phyloP scores from a whole-genome alignment of 208 protist species.

The Trypanosoma mega region DNA sequence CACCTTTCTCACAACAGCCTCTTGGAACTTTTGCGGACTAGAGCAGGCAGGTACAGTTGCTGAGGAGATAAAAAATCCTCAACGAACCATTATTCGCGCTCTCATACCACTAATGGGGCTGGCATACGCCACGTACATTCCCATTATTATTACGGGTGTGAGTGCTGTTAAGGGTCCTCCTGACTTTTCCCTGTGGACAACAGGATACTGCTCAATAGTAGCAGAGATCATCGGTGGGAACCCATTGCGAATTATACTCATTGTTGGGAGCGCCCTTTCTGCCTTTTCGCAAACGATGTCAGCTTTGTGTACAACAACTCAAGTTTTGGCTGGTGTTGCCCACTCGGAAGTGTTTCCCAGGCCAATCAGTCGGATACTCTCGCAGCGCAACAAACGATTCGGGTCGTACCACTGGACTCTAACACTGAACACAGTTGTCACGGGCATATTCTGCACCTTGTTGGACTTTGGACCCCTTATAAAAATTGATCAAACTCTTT shows the following conservation, averaged over 20 bases:
- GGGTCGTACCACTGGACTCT: constrained; percentile 74
- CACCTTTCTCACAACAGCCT: constrained; percentile 72
- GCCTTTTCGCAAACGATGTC: constrained; percentile 70
- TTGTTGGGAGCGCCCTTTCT: constrained; percentile 59
- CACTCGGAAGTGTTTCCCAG: constrained; percentile 69
- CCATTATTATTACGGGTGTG: constrained; percentile 62
- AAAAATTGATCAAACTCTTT: constrained; percentile 72
- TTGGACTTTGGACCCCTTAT: constrained; percentile 69
- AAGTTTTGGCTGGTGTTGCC: constrained; percentile 65
- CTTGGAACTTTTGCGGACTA: constrained; percentile 81
- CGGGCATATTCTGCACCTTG: constrained; percentile 53
- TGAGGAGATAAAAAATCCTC: constrained; percentile 66
- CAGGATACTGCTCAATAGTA: constrained; percentile 69
- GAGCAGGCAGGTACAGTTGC: constrained; percentile 74
- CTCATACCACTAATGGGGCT: constrained; percentile 68
- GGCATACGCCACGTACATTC: constrained; percentile 69
- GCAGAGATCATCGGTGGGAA: constrained; percentile 45
- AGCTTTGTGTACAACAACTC: constrained; percentile 69
- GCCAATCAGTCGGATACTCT: constrained; percentile 48
- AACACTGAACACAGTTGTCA: constrained; percentile 65
- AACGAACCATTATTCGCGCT: constrained; percentile 58
- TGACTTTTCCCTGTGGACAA: constrained; percentile 58
- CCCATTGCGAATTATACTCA: constrained; percentile 45
- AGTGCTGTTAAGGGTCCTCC: constrained; percentile 46
- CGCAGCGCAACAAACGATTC: constrained; percentile 56